These are phyloP conservation scores for Tetracentron sinense DNA, from an alignment of 164 flowering plant species.

Conservation along the genomic window DNA sequence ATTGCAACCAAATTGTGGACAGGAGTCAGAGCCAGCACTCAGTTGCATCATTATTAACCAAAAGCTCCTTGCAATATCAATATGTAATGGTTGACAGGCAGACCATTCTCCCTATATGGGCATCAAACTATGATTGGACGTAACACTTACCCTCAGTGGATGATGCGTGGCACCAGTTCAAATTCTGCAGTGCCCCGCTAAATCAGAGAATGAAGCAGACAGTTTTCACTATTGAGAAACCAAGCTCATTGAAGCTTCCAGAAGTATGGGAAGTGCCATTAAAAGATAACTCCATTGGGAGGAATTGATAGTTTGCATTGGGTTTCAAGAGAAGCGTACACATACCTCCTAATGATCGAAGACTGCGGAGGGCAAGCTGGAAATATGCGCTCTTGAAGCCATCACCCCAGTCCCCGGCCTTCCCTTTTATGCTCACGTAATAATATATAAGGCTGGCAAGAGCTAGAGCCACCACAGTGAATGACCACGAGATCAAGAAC, in stretches of 20 bases:
- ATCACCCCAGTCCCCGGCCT: constrained; percentile 99
- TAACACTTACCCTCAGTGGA: background rate
- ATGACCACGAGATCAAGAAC: constrained; percentile 99
- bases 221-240: background rate
- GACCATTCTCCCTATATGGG: background rate
- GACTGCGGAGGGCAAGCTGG: constrained; percentile 96
- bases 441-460: constrained; percentile 95
- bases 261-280: background rate
- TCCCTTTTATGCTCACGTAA: constrained; percentile 92
- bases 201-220: background rate
- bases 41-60: background rate
- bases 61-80: too few species aligned
- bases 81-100: background rate
- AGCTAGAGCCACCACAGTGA: constrained; percentile 90
- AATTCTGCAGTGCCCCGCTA: background rate
- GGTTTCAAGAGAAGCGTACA: constrained; percentile 1
- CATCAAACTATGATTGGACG: background rate
- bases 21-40: background rate
- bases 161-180: too few species aligned
- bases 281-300: background rate
- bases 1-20: too few species aligned
- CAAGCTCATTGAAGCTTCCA: background rate
- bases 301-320: background rate
- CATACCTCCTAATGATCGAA: constrained; percentile 95
- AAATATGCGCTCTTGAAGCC: constrained; percentile 99